These are phyloP conservation scores for Talaromyces stipitatus DNA, from an alignment of 495 filamentous ascomycete genomes.

Conservation along the genomic window DNA sequence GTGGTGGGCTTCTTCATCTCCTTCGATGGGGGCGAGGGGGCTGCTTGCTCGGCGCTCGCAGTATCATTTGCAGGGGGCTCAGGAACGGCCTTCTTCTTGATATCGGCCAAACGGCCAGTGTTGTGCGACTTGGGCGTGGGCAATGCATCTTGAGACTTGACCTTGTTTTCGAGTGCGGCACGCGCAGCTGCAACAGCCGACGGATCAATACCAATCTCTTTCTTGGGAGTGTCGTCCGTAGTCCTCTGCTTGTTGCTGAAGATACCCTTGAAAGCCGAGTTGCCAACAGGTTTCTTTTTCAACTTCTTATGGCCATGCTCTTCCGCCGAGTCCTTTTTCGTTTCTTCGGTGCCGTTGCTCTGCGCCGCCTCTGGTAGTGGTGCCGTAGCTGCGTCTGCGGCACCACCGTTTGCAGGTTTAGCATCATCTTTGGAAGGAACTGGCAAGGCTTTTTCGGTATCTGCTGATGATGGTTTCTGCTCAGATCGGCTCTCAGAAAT, in stretches of 20 bases:
- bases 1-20: constrained; percentile 2
- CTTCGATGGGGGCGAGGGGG: constrained; percentile 15
- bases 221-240: constrained; percentile 22
- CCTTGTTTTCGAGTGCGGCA: constrained; percentile 40
- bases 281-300: constrained; percentile 39
- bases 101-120: constrained; percentile 4
- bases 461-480: constrained; percentile 15
- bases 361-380: constrained; percentile 17
- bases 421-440: constrained; percentile 19
- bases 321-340: constrained; percentile 18
- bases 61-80: constrained; percentile 10
- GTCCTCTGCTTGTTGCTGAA: constrained; percentile 39
- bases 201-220: constrained; percentile 24
- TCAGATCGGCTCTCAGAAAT: constrained; percentile 10
- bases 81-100: constrained; percentile 34
- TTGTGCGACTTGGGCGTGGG: constrained; percentile 16
- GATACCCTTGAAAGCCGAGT: constrained; percentile 39
- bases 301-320: constrained; percentile 27
- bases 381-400: constrained; percentile 21
- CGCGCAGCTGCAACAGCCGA: constrained; percentile 44
- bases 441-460: constrained; percentile 18
- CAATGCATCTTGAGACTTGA: constrained; percentile 26
- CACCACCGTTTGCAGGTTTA: constrained; percentile 16
- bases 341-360: constrained; percentile 16
- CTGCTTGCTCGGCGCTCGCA: constrained; percentile 7